Conservation (phyloP, 768 basidiomycete species). For the Lentinula boryana region DNA sequence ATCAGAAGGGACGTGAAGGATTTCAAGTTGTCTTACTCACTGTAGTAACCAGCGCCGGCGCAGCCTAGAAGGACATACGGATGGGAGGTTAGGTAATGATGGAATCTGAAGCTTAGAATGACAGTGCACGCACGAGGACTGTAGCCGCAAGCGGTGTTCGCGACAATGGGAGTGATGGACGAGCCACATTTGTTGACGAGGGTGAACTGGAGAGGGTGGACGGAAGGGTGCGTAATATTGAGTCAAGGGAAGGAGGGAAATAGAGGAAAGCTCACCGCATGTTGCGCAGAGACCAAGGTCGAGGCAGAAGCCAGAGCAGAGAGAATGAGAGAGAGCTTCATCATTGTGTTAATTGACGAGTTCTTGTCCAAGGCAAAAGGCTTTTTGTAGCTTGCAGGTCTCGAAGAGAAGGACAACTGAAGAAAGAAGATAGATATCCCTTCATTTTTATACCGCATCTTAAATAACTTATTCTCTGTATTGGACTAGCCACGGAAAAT, state of each 20-base stretch:
- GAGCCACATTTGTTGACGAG: slow-evolving; percentile 27
- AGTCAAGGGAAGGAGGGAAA: neutral
- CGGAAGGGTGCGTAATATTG: neutral
- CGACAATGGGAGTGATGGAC: slow-evolving; percentile 27
- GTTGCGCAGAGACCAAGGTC: neutral
- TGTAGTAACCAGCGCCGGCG: slow-evolving; percentile 6
- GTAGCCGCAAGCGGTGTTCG: slow-evolving; percentile 33
- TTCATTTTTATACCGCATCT: neutral
- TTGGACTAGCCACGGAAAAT: too few relatives aligned
- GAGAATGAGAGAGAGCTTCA: slow-evolving; percentile 1
- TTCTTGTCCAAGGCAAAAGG: too few relatives aligned
- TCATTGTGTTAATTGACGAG: neutral
- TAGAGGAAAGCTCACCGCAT: neutral
- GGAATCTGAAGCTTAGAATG: slow-evolving; percentile 12
- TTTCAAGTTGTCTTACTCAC: neutral
- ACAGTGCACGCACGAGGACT: slow-evolving; percentile 21
- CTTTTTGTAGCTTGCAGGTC: neutral
- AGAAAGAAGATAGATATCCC: neutral
- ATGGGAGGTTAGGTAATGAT: slow-evolving; percentile 21
- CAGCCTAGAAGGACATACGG: slow-evolving; percentile 18
- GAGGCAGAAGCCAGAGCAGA: slow-evolving; percentile 1
- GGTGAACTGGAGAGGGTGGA: slow-evolving; percentile 13
- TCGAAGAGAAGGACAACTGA: neutral
- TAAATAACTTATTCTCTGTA: too few relatives aligned
- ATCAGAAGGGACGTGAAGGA: neutral